Evolutionary conservation across 2,329 filamentous ascomycete species (phyloP), one percentile per base, ranked within the genome.

Genomic region (Penicillium sp.): DNA sequence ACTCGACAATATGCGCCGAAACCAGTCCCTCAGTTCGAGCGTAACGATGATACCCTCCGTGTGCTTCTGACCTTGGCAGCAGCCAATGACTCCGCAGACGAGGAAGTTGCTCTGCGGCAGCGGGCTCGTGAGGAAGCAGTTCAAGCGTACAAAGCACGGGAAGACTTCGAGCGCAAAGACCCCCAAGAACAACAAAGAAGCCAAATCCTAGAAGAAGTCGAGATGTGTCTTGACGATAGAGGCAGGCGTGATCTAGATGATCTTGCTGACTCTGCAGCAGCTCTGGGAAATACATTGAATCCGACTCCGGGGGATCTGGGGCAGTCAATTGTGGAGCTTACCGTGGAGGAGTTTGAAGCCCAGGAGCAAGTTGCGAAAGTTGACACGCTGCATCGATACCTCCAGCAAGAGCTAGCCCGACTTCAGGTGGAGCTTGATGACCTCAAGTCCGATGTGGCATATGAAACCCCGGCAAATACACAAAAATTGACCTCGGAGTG

Each of bases 21-120:
- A 43, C 71, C 81, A 0, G 77, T 87, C 0, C 92, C 91, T 0
- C 70, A 80, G 0, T 96, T 96, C 71, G 93, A 97, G 76, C 87
- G 91, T 65, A 97, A 94, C 68, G 82, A 88, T 29, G 89, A 93
- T 43, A 97, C 92, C 0, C 80, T 96, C 47, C 87, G 86, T 60
- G 86, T 83, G 1, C 81, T 96, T 4, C 81, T 95, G 8, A 83
- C 87, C 24, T 80, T 96, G 7, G 89, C 89, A 18, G 80, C 86
- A 10, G 79, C 86, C 40, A 96, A 94, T 69, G 92, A 96, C 68
- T 76, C 83, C 11, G 89, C 89, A 9, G 71, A 77, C 47, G 74
- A 78, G 16, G 74, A 76, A 45, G 65, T 65, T 16, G 62, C 57
- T 13, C 59, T 73, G 14, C 59, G 75, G 31, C 69, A 76, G 38